Evolutionary conservation across 2,329 filamentous ascomycete species (phyloP).

Genomic region (Drechslerella coelobrocha): DNA sequence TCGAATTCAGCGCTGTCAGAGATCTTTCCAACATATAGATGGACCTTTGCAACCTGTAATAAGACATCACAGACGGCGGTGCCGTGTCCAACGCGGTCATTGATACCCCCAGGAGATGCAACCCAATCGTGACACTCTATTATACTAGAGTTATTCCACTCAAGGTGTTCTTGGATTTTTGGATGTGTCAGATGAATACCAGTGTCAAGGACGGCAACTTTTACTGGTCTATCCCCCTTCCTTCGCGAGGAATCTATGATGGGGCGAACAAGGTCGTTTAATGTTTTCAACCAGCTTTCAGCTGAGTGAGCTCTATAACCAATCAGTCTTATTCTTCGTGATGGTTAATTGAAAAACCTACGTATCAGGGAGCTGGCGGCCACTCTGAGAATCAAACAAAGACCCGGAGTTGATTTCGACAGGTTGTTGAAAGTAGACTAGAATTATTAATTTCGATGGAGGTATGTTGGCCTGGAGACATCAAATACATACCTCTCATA

Average conservation of each 20-base stretch:
- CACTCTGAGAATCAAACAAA: slow-evolving; percentile 1
- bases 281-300: neutral
- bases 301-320: neutral
- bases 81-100: slow-evolving; percentile 2
- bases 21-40: slow-evolving; percentile 14
- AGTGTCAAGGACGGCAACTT: slow-evolving; percentile 12
- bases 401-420: neutral
- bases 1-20: slow-evolving; percentile 3
- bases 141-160: neutral
- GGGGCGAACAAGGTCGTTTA: neutral
- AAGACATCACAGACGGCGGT: slow-evolving; percentile 7
- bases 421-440: too few species aligned
- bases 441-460: too few species aligned
- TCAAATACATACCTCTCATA: too few species aligned
- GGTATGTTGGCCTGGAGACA: too few species aligned
- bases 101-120: neutral
- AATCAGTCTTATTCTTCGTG: neutral
- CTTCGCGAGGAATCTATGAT: neutral
- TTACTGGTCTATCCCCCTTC: neutral
- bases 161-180: neutral
- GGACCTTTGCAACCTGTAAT: slow-evolving; percentile 5
- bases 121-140: neutral
- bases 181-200: neutral
- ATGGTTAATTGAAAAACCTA: neutral
- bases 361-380: neutral